Evolutionary conservation across 1,284 basidiomycete species (phyloP).

Genomic region (Anthracocystis walkeri): DNA sequence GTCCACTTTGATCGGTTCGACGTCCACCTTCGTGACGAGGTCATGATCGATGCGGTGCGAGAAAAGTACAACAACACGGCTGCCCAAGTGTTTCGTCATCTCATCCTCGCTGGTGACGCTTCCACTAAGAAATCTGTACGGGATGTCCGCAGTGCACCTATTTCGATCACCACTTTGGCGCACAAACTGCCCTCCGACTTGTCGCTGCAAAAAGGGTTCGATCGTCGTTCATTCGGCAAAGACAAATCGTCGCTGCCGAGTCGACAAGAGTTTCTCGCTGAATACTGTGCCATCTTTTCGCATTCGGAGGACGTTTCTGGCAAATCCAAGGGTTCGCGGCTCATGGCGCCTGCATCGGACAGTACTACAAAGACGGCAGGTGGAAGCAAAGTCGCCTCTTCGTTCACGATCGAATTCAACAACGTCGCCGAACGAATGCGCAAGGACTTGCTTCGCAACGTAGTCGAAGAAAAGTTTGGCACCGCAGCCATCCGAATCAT

Average conservation of each 20-base stretch:
- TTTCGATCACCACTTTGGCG: slow-evolving; percentile 61
- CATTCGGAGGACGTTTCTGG: slow-evolving; percentile 83
- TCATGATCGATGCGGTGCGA: slow-evolving; percentile 55
- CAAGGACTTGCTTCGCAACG: slow-evolving; percentile 80
- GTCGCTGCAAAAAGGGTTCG: slow-evolving; percentile 73
- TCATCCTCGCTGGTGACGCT: slow-evolving; percentile 68
- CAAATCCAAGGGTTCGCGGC: slow-evolving; percentile 74
- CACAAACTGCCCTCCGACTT: slow-evolving; percentile 69
- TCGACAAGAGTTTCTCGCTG: slow-evolving; percentile 59
- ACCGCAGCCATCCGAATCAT: slow-evolving; percentile 85
- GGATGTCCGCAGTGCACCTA: slow-evolving; percentile 46
- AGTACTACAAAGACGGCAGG: slow-evolving; percentile 55
- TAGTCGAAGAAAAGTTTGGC: slow-evolving; percentile 87
- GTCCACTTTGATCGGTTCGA: slow-evolving; percentile 90
- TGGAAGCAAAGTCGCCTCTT: slow-evolving; percentile 47
- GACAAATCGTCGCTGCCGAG: slow-evolving; percentile 41
- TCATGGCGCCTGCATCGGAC: slow-evolving; percentile 62
- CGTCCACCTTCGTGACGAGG: slow-evolving; percentile 84
- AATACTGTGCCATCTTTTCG: slow-evolving; percentile 81
- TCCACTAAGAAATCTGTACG: slow-evolving; percentile 72
- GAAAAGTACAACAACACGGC: slow-evolving; percentile 62
- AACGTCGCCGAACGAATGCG: slow-evolving; percentile 80
- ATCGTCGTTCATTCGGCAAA: slow-evolving; percentile 51
- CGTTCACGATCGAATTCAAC: slow-evolving; percentile 82
- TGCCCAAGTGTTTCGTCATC: slow-evolving; percentile 63